Evolutionary conservation across 805 yeast genomes (phyloP), one percentile per base, ranked within the genome.

Genomic region (Isabelozyma heimii): DNA sequence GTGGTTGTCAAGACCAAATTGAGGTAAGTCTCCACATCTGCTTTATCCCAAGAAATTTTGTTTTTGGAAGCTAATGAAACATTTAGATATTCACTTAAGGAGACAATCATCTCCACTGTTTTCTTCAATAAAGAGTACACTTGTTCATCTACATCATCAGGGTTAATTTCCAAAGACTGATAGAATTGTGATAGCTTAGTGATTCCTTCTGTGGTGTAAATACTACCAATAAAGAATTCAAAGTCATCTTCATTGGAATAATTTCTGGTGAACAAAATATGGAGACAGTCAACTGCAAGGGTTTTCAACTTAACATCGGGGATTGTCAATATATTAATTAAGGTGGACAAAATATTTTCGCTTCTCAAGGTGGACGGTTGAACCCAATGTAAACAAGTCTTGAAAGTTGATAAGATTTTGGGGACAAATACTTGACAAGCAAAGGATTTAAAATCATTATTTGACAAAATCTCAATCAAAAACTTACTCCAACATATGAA

Each of bases 371-470:
- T 83, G 13, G 81, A 74, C 2, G 97, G 92, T 45, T 88, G 80
- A 7, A 91, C 81, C 99, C 99, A 94, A 58, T 88, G 91, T 51
- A 94, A 76, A 57, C 96, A 88, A 0, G 96, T 86, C 61, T 94
- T 94, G 60, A 92, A 79, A 4, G 95, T 86, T 52, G 91, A 89
- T 38, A 94, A 72, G 5, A 87, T 75, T 58, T 87, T 83, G 40
- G 87, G 79, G 2, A 84, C 84, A 60, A 84, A 84, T 26, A 61
- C 57, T 53, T 70, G 74, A 44, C 68, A 66, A 4, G 61, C 44
- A 3, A 59, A 48, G 20, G 63, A 55, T 2, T 60, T 50, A 37
- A 63, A 52, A 38, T 66, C 73, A 44, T 65, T 65, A 35, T 54
- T 59, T 12, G 65, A 59, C 45, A 74, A 61, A 4, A 67, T 54